phyloP scores from a whole-genome alignment of 2,329 filamentous ascomycete species.

The Chaetomium globosum region DNA sequence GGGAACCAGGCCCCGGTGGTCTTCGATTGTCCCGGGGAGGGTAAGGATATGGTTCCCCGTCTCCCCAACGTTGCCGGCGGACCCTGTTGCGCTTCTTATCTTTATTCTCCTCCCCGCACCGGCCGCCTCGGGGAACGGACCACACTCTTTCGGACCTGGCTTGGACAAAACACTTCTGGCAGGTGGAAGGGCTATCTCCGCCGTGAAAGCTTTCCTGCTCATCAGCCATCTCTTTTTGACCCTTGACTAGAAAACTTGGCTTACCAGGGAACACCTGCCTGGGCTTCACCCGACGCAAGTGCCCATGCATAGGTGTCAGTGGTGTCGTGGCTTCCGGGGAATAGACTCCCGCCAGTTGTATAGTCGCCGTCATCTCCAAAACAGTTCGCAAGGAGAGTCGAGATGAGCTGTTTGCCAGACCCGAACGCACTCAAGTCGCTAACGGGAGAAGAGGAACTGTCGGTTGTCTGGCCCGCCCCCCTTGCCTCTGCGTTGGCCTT shows the following conservation, averaged over 20 bases:
- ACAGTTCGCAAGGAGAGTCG: background rate
- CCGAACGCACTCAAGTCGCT: too few relatives aligned
- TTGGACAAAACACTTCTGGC: background rate
- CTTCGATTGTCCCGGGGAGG: conserved; percentile 15
- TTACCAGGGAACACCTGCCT: background rate
- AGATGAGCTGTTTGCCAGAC: background rate
- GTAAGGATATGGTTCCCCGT: conserved; percentile 15
- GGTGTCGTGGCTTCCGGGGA: background rate
- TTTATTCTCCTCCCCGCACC: background rate
- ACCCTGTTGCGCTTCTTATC: background rate
- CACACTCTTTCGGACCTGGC: background rate
- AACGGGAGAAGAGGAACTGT: background rate
- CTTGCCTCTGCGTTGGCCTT: background rate
- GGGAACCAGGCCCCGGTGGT: background rate
- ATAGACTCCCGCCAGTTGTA: background rate
- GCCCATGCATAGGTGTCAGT: conserved; percentile 3
- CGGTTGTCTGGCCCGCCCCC: background rate
- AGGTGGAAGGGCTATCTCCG: background rate
- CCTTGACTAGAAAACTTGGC: background rate
- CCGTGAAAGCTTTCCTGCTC: background rate
- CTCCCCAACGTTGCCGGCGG: conserved; percentile 1
- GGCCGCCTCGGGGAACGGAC: background rate
- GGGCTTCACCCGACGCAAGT: background rate
- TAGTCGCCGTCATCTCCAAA: background rate
- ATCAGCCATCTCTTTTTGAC: background rate